phyloP scores from a whole-genome alignment of 1,139 yeast genomes.

The Hemisphaericaspora subhashii region DNA sequence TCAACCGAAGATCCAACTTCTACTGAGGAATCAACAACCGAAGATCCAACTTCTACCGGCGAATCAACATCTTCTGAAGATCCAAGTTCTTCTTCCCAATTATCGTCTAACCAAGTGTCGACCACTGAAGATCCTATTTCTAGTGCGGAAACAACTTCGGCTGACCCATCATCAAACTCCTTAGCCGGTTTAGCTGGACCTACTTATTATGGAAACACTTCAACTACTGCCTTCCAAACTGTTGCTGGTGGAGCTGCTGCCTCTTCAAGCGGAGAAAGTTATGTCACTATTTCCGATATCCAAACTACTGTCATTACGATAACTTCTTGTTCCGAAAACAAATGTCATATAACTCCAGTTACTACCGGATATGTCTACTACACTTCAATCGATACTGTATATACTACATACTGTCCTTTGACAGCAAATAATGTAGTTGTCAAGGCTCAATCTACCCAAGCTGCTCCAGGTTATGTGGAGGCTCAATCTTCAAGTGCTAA shows the following conservation, averaged over 20 bases:
- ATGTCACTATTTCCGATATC: slow-evolving; percentile 29
- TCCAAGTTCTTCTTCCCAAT: slow-evolving; percentile 9
- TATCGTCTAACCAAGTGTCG: slow-evolving; percentile 5
- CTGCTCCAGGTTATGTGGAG: slow-evolving; percentile 1
- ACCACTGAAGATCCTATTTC: slow-evolving; percentile 7
- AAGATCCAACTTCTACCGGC: slow-evolving; percentile 10
- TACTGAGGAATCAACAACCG: slow-evolving; percentile 7
- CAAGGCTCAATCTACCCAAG: not conserved
- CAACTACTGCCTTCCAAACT: slow-evolving; percentile 4
- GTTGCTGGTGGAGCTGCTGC: slow-evolving; percentile 11
- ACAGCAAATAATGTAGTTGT: slow-evolving; percentile 12
- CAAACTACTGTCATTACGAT: slow-evolving; percentile 40
- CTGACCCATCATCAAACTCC: slow-evolving; percentile 5
- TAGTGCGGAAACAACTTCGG: slow-evolving; percentile 5
- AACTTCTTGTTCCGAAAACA: slow-evolving; percentile 45
- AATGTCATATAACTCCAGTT: slow-evolving; percentile 31
- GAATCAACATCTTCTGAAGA: slow-evolving; percentile 7
- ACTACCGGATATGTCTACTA: slow-evolving; percentile 36
- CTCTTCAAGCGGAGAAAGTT: slow-evolving; percentile 23
- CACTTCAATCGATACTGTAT: slow-evolving; percentile 26
- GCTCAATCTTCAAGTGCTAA: too few relatives aligned
- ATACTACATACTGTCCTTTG: slow-evolving; percentile 37
- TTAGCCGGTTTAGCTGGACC: slow-evolving; percentile 2
- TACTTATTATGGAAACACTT: not conserved
- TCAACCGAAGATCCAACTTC: slow-evolving; percentile 10